These are phyloP conservation scores for Rhynchosporium secalis DNA, from an alignment of 2,329 filamentous ascomycete species.

Conservation along the genomic window DNA sequence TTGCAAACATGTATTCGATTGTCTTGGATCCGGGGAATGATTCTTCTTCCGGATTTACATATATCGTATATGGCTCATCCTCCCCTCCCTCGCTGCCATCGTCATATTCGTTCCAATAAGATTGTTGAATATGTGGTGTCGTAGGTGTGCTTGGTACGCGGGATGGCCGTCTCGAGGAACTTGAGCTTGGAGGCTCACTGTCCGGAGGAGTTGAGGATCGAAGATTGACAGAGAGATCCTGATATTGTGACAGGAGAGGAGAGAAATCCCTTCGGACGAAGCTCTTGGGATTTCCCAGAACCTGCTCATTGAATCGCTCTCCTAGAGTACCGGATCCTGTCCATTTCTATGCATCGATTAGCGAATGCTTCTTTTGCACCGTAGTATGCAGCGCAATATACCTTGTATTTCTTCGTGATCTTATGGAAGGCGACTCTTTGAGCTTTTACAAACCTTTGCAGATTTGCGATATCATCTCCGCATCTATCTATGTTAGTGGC, in stretches of 20 bases:
- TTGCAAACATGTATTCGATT: slow-evolving; percentile 54
- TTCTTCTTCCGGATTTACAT: slow-evolving; percentile 68
- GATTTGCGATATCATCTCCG: slow-evolving; percentile 68
- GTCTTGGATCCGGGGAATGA: slow-evolving; percentile 55
- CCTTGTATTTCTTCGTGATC: slow-evolving; percentile 80
- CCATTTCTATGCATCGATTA: slow-evolving; percentile 63
- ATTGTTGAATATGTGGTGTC: slow-evolving; percentile 22
- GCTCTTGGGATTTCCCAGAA: slow-evolving; percentile 67
- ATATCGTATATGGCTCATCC: slow-evolving; percentile 68
- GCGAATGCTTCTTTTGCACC: background rate
- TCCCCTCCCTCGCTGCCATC: slow-evolving; percentile 67
- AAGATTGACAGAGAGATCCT: slow-evolving; percentile 51
- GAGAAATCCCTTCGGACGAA: slow-evolving; percentile 69
- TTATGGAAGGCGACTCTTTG: slow-evolving; percentile 79
- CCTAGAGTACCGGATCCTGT: slow-evolving; percentile 68
- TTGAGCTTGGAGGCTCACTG: slow-evolving; percentile 30
- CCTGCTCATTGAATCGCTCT: slow-evolving; percentile 63
- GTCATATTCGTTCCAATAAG: slow-evolving; percentile 88
- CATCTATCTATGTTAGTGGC: slow-evolving; percentile 46
- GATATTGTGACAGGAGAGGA: slow-evolving; percentile 51
- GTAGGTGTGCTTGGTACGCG: slow-evolving; percentile 27
- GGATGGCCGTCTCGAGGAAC: slow-evolving; percentile 23
- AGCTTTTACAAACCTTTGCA: slow-evolving; percentile 71
- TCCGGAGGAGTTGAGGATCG: slow-evolving; percentile 43
- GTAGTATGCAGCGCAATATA: slow-evolving; percentile 38